Percentiles rank a stretch among this genome's conserved stretches.
phyloP scores from a whole-genome alignment of 2,329 filamentous ascomycete species.

The Penicillium sp. region DNA sequence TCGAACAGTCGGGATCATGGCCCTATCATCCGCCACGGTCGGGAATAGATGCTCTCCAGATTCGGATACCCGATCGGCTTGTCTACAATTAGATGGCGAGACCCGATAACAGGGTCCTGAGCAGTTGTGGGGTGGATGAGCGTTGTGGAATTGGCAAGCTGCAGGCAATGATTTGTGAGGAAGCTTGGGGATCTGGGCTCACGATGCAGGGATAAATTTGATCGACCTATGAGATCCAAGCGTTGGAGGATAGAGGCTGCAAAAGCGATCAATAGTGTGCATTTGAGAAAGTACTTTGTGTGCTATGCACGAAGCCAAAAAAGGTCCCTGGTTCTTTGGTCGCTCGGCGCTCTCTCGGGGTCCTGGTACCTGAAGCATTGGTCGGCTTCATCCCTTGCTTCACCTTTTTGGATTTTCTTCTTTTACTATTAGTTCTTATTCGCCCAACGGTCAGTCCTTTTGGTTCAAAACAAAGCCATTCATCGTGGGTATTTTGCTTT shows the following conservation, averaged over 20 bases:
- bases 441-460: background rate
- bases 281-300: background rate
- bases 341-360: background rate
- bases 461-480: background rate
- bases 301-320: background rate
- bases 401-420: background rate
- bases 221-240: slow-evolving; percentile 1
- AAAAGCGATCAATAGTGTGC: slow-evolving; percentile 9
- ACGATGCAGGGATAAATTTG: slow-evolving; percentile 7
- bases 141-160: background rate
- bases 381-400: background rate
- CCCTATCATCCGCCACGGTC: background rate
- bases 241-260: background rate
- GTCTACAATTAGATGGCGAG: background rate
- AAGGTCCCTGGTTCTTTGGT: background rate
- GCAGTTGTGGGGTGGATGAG: background rate
- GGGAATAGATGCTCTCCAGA: background rate
- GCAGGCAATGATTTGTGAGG: slow-evolving; percentile 7
- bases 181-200: slow-evolving; percentile 4
- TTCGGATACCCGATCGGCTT: background rate
- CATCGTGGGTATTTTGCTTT: slow-evolving; percentile 1
- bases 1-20: background rate
- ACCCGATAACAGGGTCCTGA: background rate
- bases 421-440: slow-evolving; percentile 1
- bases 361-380: background rate